These are phyloP conservation scores for Taiozyma onychis DNA, from an alignment of 1,139 yeast species.

Conservation along the genomic window DNA sequence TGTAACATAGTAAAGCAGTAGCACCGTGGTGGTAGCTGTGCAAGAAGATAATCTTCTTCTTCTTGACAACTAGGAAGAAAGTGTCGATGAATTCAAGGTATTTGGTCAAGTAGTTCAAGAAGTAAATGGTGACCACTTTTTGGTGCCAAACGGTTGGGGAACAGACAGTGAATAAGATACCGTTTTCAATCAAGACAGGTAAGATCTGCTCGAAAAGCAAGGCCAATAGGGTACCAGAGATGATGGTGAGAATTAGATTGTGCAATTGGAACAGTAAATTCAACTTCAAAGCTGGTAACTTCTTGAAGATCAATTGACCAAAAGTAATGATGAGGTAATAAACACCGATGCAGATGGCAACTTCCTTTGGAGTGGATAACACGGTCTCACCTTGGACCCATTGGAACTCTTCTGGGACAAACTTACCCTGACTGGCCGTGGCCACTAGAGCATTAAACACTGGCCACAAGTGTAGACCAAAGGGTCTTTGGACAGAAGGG, in stretches of 20 bases:
- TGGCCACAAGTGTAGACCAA: constrained; percentile 89
- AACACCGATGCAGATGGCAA: constrained; percentile 51
- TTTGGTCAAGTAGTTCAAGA: constrained; percentile 72
- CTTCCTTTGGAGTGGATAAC: constrained; percentile 64
- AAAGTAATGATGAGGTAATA: constrained; percentile 85
- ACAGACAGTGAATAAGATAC: constrained; percentile 84
- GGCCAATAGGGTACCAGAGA: constrained; percentile 61
- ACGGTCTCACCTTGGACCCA: constrained; percentile 64
- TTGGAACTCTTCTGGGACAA: constrained; percentile 61
- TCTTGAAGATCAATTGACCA: constrained; percentile 58
- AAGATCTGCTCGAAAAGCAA: constrained; percentile 78
- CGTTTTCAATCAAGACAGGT: constrained; percentile 74
- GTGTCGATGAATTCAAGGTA: constrained; percentile 87
- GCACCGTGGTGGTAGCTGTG: constrained; percentile 99
- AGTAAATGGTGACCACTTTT: constrained; percentile 76
- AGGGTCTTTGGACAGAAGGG: constrained; percentile 79
- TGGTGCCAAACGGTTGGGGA: constrained; percentile 78
- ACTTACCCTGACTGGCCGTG: constrained; percentile 18
- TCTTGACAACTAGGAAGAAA: constrained; percentile 82
- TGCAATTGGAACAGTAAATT: constrained; percentile 75
- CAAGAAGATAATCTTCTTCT: constrained; percentile 83
- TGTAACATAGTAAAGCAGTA: constrained; percentile 90
- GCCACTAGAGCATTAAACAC: constrained; percentile 53
- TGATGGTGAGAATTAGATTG: constrained; percentile 67
- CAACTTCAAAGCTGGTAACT: constrained; percentile 63